phyloP scores from a whole-genome alignment of 371 early-diverging fungal genomes.

The Parasitella parasitica region DNA sequence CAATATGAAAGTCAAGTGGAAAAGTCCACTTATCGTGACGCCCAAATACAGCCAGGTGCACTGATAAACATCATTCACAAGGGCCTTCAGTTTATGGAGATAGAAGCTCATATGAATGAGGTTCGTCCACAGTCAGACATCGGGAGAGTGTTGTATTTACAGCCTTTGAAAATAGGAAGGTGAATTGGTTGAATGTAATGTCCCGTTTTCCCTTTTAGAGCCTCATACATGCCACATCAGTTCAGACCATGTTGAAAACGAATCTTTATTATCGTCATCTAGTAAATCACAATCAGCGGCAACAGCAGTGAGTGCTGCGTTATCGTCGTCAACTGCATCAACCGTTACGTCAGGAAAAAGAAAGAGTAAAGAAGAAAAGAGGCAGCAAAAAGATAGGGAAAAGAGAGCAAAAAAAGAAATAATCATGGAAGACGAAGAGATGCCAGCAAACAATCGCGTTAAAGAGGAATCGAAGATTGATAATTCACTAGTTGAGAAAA shows the following conservation, averaged over 20 bases:
- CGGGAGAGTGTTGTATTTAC: background rate
- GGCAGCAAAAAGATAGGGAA: constrained; percentile 46
- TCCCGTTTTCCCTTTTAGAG: constrained; percentile 73
- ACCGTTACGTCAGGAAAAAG: constrained; percentile 30
- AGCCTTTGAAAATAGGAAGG: constrained; percentile 71
- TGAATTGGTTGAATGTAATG: constrained; percentile 69
- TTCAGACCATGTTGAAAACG: constrained; percentile 25
- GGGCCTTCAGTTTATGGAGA: constrained; percentile 89
- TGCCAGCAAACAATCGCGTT: constrained; percentile 8
- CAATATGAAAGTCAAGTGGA: constrained; percentile 85
- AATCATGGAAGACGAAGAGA: constrained; percentile 6
- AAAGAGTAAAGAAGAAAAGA: constrained; percentile 56
- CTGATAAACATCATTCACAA: constrained; percentile 89
- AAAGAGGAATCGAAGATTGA: constrained; percentile 7
- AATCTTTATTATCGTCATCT: constrained; percentile 8
- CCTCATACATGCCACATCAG: constrained; percentile 68
- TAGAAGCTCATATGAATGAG: constrained; percentile 82
- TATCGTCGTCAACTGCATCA: background rate
- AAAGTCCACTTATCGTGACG: constrained; percentile 62
- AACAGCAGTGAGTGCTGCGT: background rate
- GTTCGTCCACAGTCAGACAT: constrained; percentile 32
- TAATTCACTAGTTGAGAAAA: background rate
- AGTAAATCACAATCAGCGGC: constrained; percentile 4
- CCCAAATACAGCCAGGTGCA: constrained; percentile 81
- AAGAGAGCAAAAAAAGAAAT: constrained; percentile 33